Base-by-base conservation (phyloP, 2,329 filamentous ascomycete genomes). In the Neophaeococcomyces mojaviensis region DNA sequence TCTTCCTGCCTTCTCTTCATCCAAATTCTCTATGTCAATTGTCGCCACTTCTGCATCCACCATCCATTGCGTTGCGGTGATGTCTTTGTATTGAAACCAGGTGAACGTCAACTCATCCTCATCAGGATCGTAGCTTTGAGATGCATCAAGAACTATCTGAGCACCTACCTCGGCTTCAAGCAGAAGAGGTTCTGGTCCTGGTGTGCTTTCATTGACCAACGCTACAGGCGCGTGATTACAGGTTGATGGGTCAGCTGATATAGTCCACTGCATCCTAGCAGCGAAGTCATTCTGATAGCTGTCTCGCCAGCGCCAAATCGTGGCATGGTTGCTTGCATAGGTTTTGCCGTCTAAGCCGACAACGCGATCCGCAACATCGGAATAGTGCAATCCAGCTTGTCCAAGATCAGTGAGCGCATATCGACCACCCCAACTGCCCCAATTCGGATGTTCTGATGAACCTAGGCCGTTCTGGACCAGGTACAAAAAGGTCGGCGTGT, bases 261-360 rank as follows among this genome's bases (percentile, higher is more conserved):
- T 58, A 12, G 62, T 72, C 74, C 64, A 77, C 54, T 66, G 68
- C 54, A 72, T 73, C 20, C 63, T 61, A 19, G 64, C 73, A 8
- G 63, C 72, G 55, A 70, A 76, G 45, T 76, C 72, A 39, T 70
- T 66, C n/a, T n/a, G n/a, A n/a, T n/a, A n/a, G n/a, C n/a, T n/a
- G n/a, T n/a, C n/a, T n/a, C n/a, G n/a, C n/a, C n/a, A n/a, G n/a
- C n/a, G n/a, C n/a, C n/a, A n/a, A n/a, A n/a, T n/a, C n/a, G n/a
- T n/a, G n/a, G n/a, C n/a, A n/a, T n/a, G n/a, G n/a, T n/a, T n/a
- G n/a, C n/a, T n/a, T n/a, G n/a, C n/a, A n/a, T n/a, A n/a, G n/a
- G n/a, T n/a, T n/a, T n/a, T n/a, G n/a, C n/a, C n/a, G n/a, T n/a
- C n/a, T n/a, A n/a, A n/a, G n/a, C n/a, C n/a, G n/a, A n/a, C n/a